A percentile compares a stretch with the other conserved stretches of the same genome.
Conservation (phyloP, 2,329 filamentous ascomycete species). For the Colletotrichum scovillei region DNA sequence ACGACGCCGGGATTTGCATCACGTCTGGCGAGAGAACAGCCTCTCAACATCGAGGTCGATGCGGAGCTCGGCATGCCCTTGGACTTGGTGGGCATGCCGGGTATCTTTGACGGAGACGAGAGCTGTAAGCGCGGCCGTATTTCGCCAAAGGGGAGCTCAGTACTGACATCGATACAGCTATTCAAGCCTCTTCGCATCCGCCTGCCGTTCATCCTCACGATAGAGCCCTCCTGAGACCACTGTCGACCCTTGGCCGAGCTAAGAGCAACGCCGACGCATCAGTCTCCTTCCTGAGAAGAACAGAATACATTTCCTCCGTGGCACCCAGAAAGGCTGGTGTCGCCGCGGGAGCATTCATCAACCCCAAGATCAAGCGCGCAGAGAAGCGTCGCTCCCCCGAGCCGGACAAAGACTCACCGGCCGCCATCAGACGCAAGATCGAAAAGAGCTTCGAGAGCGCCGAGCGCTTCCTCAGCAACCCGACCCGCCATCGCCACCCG, state of each 20-base stretch:
- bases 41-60: slow-evolving; percentile 96
- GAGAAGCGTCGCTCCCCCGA: slow-evolving; percentile 66
- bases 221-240: slow-evolving; percentile 82
- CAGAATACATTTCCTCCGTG: slow-evolving; percentile 87
- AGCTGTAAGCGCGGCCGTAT: slow-evolving; percentile 72
- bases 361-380: slow-evolving; percentile 45
- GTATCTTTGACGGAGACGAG: slow-evolving; percentile 95
- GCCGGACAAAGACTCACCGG: slow-evolving; percentile 70
- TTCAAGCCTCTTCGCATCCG: slow-evolving; percentile 79
- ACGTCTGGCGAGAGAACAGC: slow-evolving; percentile 88
- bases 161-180: slow-evolving; percentile 65
- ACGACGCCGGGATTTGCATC: slow-evolving; percentile 92
- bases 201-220: slow-evolving; percentile 85
- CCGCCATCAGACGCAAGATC: slow-evolving; percentile 76
- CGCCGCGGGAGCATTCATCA: slow-evolving; percentile 47
- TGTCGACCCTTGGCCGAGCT: slow-evolving; percentile 87
- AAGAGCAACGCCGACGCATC: slow-evolving; percentile 76
- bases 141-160: not conserved
- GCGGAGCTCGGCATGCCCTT: slow-evolving; percentile 98
- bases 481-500: slow-evolving; percentile 66
- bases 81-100: slow-evolving; percentile 93
- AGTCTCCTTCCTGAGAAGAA: slow-evolving; percentile 94
- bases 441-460: slow-evolving; percentile 70
- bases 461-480: slow-evolving; percentile 64
- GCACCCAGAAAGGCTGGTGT: slow-evolving; percentile 65